Percentiles rank a stretch among this genome's conserved stretches.
Evolutionary conservation across 192 early-diverging fungal genomes (phyloP).

Genomic region (Dissophora ornata): DNA sequence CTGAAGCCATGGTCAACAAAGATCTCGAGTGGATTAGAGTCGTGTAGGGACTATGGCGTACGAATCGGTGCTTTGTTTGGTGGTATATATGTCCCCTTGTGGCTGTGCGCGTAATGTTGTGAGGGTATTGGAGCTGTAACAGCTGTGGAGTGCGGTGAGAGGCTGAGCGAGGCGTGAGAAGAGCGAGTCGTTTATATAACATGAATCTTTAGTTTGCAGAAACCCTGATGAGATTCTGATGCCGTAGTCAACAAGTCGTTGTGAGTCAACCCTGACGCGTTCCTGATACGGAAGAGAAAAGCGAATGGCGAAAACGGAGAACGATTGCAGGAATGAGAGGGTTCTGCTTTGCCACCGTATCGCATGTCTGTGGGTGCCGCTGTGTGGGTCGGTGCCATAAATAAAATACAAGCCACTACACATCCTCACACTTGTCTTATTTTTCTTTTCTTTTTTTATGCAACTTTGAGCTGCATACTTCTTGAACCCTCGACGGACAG

Average conservation of each 20-base stretch:
- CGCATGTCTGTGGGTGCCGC: neutral
- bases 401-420: slow-evolving; percentile 2
- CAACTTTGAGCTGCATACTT: too few relatives aligned
- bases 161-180: neutral
- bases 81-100: neutral
- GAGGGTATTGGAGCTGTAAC: neutral
- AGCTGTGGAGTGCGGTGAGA: neutral
- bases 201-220: neutral
- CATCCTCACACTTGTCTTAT: neutral
- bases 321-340: too few relatives aligned
- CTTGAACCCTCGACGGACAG: too few relatives aligned
- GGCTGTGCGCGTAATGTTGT: neutral
- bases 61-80: too few relatives aligned
- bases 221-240: neutral
- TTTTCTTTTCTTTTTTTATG: slow-evolving; percentile 14
- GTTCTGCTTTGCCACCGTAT: slow-evolving; percentile 1
- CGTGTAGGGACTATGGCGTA: neutral
- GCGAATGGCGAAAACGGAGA: too few relatives aligned
- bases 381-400: neutral
- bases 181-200: slow-evolving; percentile 6
- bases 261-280: slow-evolving; percentile 23
- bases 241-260: slow-evolving; percentile 27
- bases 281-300: neutral
- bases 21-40: too few relatives aligned
- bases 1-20: neutral